Evolutionary conservation across 2,329 filamentous ascomycete genomes (phyloP).

Genomic region (Nigrospora osmanthi): DNA sequence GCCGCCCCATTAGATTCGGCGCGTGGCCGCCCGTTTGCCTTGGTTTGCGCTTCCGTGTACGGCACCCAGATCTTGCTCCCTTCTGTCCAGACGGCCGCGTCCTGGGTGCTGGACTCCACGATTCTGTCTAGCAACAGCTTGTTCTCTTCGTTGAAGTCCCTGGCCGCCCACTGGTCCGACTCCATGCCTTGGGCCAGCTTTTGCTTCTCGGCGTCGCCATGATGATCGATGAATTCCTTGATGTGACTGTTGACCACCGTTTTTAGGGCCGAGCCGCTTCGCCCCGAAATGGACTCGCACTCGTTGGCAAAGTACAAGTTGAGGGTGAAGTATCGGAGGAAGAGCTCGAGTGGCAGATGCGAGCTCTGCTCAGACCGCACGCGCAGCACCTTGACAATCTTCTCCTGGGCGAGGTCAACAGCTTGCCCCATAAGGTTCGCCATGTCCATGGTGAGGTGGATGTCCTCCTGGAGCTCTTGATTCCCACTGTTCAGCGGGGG

Average conservation of each 20-base stretch:
- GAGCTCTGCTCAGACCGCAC: conserved; percentile 69
- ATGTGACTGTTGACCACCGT: conserved; percentile 76
- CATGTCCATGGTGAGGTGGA: conserved; percentile 70
- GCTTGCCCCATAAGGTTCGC: conserved; percentile 71
- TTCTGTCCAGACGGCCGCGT: conserved; percentile 59
- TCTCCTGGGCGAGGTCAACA: conserved; percentile 73
- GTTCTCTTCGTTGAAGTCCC: conserved; percentile 62
- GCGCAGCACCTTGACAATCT: conserved; percentile 66
- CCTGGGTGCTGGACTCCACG: conserved; percentile 61
- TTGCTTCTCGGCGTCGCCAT: conserved; percentile 67
- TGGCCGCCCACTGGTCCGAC: conserved; percentile 70
- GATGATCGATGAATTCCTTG: conserved; percentile 66
- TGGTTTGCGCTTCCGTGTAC: conserved; percentile 27
- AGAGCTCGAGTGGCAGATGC: conserved; percentile 58
- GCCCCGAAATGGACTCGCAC: conserved; percentile 76
- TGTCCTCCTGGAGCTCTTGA: conserved; percentile 57
- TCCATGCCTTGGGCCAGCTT: conserved; percentile 71
- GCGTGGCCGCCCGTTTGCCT: conserved; percentile 21
- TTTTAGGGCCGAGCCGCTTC: conserved; percentile 68
- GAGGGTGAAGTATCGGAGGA: conserved; percentile 74
- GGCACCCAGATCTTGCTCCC: conserved; percentile 51
- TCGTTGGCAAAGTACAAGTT: conserved; percentile 81
- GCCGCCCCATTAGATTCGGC: conserved; percentile 37
- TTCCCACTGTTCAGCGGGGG: conserved; percentile 43
- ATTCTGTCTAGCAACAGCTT: conserved; percentile 54